Conservation (phyloP, 805 yeast genomes). For the Diddensiella caesifluorescens region DNA sequence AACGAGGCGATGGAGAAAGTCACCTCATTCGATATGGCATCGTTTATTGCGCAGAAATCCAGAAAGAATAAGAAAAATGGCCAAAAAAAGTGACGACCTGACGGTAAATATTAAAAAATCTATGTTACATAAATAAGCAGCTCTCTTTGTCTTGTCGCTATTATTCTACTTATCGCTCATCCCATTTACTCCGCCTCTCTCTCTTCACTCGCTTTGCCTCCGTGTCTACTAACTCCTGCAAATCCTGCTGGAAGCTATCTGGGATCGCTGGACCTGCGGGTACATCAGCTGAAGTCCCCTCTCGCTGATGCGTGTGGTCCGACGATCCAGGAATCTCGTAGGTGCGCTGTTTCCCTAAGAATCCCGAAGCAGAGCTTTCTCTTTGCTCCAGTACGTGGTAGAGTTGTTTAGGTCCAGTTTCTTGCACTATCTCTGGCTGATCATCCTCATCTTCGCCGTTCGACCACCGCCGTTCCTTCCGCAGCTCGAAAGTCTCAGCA, state of each 20-base stretch:
- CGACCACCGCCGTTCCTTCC: constrained; percentile 14
- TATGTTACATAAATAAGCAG: constrained; percentile 3
- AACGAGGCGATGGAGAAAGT: constrained; percentile 19
- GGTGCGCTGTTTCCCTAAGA: constrained; percentile 30
- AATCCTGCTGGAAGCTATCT: constrained; percentile 12
- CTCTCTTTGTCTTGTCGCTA: no score
- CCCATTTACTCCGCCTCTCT: constrained; percentile 3
- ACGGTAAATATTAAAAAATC: no score
- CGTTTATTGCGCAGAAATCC: constrained; percentile 27
- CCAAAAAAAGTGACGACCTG: no score
- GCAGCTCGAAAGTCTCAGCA: constrained; percentile 16
- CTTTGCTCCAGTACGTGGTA: constrained; percentile 33
- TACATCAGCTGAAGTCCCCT: no score
- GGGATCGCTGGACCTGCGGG: no score
- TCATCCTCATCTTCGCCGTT: constrained; percentile 4
- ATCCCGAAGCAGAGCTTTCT: constrained; percentile 16
- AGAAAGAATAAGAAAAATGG: constrained; percentile 5
- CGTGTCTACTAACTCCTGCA: constrained; percentile 15
- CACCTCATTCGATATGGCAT: constrained; percentile 30
- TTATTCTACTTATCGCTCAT: not conserved
- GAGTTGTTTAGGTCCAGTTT: constrained; percentile 22
- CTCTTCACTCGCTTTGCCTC: constrained; percentile 6
- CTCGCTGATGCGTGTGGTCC: constrained; percentile 8
- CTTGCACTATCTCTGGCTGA: constrained; percentile 4
- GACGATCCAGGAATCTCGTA: constrained; percentile 22